These are phyloP conservation scores for Lasiodiplodia gonubiensis DNA, from an alignment of 2,329 filamentous ascomycete species.

Conservation along the genomic window DNA sequence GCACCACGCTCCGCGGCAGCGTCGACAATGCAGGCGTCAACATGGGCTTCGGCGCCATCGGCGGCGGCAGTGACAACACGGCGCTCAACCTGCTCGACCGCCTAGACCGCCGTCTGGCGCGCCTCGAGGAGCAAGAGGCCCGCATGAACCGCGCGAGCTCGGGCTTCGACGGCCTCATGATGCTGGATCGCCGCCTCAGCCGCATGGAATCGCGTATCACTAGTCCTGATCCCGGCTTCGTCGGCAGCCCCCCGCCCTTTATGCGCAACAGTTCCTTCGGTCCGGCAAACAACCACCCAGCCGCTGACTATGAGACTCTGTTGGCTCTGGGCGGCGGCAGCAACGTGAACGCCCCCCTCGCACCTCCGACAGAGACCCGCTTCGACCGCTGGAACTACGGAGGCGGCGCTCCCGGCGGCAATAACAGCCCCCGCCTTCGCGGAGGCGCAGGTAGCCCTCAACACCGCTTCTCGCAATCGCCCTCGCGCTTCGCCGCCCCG, in stretches of 20 bases:
- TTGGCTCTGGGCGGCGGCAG: neutral
- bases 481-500: slow-evolving; percentile 2
- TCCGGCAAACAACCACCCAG: neutral
- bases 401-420: neutral
- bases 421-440: neutral
- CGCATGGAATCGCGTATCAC: slow-evolving; percentile 20
- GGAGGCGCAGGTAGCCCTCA: neutral
- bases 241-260: neutral
- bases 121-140: slow-evolving; percentile 22
- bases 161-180: slow-evolving; percentile 16
- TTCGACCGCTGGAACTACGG: slow-evolving; percentile 16
- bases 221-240: neutral
- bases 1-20: neutral
- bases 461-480: slow-evolving; percentile 14
- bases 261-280: neutral
- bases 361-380: slow-evolving; percentile 14
- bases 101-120: slow-evolving; percentile 25
- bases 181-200: slow-evolving; percentile 20
- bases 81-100: slow-evolving; percentile 24
- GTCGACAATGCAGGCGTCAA: neutral
- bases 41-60: neutral
- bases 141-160: slow-evolving; percentile 7
- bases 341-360: neutral
- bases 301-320: neutral
- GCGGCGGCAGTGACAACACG: neutral